Conservation (phyloP, 257 asterid species). For the Perilla frutescens region DNA sequence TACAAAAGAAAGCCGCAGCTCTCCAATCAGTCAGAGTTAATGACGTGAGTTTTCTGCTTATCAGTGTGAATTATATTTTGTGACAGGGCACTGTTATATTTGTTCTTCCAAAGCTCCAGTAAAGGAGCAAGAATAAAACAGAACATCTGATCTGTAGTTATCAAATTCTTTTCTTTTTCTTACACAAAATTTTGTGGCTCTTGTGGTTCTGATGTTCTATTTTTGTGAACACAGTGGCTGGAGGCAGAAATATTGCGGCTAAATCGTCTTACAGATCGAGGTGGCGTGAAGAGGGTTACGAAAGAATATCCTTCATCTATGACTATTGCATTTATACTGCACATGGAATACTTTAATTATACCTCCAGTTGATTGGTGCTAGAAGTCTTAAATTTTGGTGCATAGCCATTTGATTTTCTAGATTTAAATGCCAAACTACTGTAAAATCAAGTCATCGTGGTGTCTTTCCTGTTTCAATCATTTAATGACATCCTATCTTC, state of each 20-base stretch:
- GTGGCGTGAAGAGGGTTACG: conserved; percentile 46
- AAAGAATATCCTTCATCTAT: conserved; percentile 53
- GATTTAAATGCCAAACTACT: conserved; percentile 9
- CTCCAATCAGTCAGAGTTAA: conserved; percentile 58
- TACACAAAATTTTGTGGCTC: conserved; percentile 16
- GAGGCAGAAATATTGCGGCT: conserved; percentile 48
- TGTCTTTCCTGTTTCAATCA: conserved; percentile 1
- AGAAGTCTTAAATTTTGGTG: conserved; percentile 7
- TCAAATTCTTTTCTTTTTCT: not conserved
- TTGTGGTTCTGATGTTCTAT: not conserved
- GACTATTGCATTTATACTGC: conserved; percentile 9
- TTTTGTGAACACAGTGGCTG: conserved; percentile 40
- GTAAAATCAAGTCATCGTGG: not conserved
- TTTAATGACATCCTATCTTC: not conserved
- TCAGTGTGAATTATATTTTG: not conserved
- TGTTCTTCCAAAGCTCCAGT: conserved; percentile 15
- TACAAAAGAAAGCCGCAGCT: conserved; percentile 63
- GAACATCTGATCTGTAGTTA: not conserved
- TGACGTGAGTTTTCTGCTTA: conserved; percentile 49
- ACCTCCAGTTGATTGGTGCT: not conserved
- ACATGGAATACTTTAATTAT: not conserved
- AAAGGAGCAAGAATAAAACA: not conserved
- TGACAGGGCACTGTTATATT: not conserved
- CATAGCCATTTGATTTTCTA: not conserved
- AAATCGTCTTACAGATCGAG: conserved; percentile 47